These are phyloP conservation scores for Areca catechu DNA, from an alignment of 176 grass and related monocot species.

Conservation along the genomic window DNA sequence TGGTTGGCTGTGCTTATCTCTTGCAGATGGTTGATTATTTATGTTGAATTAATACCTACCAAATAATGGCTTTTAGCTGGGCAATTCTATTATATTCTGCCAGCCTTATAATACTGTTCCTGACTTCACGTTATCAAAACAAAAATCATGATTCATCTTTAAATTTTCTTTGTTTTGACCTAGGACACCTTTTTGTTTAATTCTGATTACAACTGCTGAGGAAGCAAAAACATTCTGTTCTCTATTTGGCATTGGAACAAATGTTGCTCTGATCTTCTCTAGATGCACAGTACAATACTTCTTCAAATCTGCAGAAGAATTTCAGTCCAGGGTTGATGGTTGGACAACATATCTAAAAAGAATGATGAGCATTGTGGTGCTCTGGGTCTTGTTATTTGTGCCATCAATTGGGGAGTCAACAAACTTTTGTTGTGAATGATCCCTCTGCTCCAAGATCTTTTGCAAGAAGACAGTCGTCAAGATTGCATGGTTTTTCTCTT, in stretches of 20 bases:
- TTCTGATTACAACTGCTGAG: constrained; percentile 75
- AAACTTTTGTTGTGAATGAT: constrained; percentile 62
- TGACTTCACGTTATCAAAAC: too few relatives aligned
- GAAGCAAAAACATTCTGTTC: constrained; percentile 92
- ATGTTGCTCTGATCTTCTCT: constrained; percentile 73
- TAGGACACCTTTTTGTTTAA: background rate
- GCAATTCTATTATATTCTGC: too few relatives aligned
- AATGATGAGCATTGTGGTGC: constrained; percentile 90
- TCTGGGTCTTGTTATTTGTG: constrained; percentile 55
- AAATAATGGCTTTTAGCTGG: too few relatives aligned
- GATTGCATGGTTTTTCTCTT: constrained; percentile 1
- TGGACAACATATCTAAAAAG: constrained; percentile 82
- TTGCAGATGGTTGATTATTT: too few relatives aligned
- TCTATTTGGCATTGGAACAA: constrained; percentile 77
- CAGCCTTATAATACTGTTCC: too few relatives aligned
- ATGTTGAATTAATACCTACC: too few relatives aligned
- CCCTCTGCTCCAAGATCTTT: constrained; percentile 59
- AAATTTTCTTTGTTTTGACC: background rate
- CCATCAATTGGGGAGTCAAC: constrained; percentile 70
- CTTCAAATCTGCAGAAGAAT: constrained; percentile 72
- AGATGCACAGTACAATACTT: constrained; percentile 74
- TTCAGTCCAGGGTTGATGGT: constrained; percentile 71
- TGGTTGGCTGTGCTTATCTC: too few relatives aligned
- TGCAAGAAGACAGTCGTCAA: constrained; percentile 43
- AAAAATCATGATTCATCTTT: background rate